Base-by-base conservation (phyloP, 306 rosid species). In the Acmispon strigosus region DNA sequence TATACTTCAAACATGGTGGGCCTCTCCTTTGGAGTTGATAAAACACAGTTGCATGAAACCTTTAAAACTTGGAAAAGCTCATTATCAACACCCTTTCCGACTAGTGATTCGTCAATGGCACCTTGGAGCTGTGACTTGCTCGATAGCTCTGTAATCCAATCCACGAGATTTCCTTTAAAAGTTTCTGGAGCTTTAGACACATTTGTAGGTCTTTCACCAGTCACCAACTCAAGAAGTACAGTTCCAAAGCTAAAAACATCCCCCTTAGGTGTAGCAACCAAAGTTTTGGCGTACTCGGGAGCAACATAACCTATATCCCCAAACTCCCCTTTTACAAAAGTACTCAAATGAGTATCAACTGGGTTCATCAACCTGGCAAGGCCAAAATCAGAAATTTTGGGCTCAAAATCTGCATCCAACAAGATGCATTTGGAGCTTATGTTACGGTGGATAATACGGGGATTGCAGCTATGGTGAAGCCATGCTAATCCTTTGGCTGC, bases 341-440 rank as follows among this genome's bases (percentile, higher is more conserved):
- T 94, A 82, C 98, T 94, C 86, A 94, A 75, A 76, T 94, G 97
- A 4, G 98, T 94, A 59, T 94, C 98, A 69, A 94, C 65, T 13
- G 96, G 98, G 71, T 89, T 89, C 97, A 94, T 94, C 76, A 94
- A 80, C 82, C 98, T 86, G 43, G 96, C 98, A 8, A 94, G 98
- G 68, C 98, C 98, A 18, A 94, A 94, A 79, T 86, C 97, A 5
- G 97, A 94, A 64, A 94, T 90, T 72, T 86, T 90, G 12, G 98
- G 95, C 84, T 90, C 97, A 42, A 86, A 94, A 44, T 83, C 89
- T 12, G 72, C 86, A 10, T 89, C 96, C 69, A 94, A 72, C 34
- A 94, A 81, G 70, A 94, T 89, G 83, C 97, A 89, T 70, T 91
- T 90, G 16, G 98, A 90, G 84, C 97, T 94, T 80, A 94, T 84